Evolutionary conservation across 768 basidiomycete genomes (phyloP).

Genomic region (Suillus occidentalis): DNA sequence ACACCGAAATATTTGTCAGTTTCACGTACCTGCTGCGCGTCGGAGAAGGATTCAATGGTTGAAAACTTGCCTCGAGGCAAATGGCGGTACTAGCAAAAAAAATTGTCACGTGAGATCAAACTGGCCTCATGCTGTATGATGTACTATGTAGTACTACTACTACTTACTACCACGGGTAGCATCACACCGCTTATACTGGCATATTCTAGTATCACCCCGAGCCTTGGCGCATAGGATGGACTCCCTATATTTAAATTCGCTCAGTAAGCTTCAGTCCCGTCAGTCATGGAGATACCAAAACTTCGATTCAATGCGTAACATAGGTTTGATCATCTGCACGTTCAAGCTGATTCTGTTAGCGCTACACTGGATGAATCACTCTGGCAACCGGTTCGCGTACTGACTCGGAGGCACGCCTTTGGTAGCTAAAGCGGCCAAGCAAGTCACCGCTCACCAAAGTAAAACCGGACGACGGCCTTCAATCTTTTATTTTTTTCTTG

Average conservation of each 20-base stretch:
- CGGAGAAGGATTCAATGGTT: not conserved
- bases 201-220: not conserved
- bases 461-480: not conserved
- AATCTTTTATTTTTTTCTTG: not conserved
- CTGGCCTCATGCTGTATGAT: too few species aligned
- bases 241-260: not conserved
- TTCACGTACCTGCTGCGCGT: not conserved
- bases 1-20: not conserved
- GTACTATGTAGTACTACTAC: not conserved
- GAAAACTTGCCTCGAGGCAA: not conserved
- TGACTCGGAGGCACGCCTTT: not conserved
- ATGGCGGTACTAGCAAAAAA: not conserved
- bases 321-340: not conserved
- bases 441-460: not conserved
- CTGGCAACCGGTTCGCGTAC: not conserved
- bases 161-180: not conserved
- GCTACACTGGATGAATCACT: not conserved
- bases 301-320: not conserved
- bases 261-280: not conserved
- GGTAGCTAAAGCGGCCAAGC: not conserved
- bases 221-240: not conserved
- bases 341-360: not conserved
- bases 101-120: slow-evolving; percentile 2
- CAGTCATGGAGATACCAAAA: not conserved
- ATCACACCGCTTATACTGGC: not conserved